Conservation (phyloP, 306 rosid species). For the Begonia fuchsioides region DNA sequence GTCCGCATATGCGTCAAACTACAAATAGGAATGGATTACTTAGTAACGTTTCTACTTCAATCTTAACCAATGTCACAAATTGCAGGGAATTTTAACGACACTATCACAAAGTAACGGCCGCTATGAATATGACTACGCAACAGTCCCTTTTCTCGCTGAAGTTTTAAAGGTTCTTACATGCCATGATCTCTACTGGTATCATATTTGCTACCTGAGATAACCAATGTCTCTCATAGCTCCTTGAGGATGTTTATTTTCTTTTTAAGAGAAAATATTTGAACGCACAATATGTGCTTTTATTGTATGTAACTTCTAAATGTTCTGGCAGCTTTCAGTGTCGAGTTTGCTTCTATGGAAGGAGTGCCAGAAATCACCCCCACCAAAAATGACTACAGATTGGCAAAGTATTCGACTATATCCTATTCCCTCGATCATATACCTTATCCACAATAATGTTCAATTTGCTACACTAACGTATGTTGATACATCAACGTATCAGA, state of each 20-base stretch:
- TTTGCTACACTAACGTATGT: conserved; percentile 81
- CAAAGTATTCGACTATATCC: too few relatives aligned
- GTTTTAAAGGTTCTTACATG: conserved; percentile 45
- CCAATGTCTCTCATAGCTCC: neutral
- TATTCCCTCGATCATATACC: too few relatives aligned
- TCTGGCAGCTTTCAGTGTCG: conserved; percentile 57
- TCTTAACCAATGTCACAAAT: too few relatives aligned
- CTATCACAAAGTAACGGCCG: conserved; percentile 65
- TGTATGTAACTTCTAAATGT: conserved; percentile 4
- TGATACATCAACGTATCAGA: conserved; percentile 91
- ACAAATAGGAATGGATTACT: too few relatives aligned
- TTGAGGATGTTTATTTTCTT: neutral
- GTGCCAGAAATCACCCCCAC: too few relatives aligned
- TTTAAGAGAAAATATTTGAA: neutral
- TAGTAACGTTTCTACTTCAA: too few relatives aligned
- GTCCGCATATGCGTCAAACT: too few relatives aligned
- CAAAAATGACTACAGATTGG: too few relatives aligned
- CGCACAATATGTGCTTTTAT: neutral
- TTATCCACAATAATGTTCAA: conserved; percentile 76
- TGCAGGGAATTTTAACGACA: conserved; percentile 88
- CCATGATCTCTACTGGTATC: neutral
- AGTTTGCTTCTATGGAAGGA: too few relatives aligned
- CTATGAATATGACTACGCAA: conserved; percentile 73
- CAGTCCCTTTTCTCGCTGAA: conserved; percentile 88
- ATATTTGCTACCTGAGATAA: neutral